A percentile compares a stretch with the other conserved stretches of the same genome.
Conservation (phyloP, 345 rosid genomes). For the Populus tremula region DNA sequence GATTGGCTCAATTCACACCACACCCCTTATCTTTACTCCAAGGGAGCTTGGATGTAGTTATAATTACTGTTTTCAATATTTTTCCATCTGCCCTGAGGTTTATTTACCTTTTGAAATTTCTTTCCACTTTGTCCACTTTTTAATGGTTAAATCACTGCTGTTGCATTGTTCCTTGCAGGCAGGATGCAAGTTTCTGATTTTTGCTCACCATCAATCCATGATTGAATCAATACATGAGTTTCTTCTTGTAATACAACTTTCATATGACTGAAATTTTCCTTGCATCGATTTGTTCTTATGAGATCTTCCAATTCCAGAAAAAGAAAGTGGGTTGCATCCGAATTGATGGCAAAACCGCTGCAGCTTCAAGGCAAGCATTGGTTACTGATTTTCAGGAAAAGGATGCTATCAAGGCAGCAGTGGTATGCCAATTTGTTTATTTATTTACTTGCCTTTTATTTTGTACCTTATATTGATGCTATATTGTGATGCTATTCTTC, state of each 20-base stretch:
- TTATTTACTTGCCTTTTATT: not conserved
- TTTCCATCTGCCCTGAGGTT: not conserved
- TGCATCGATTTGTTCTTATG: slow-evolving; percentile 19
- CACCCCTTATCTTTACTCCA: not conserved
- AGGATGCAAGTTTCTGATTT: slow-evolving; percentile 88
- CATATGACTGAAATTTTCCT: slow-evolving; percentile 19
- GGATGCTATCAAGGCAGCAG: slow-evolving; percentile 75
- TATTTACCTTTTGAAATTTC: not conserved
- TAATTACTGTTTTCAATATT: not conserved
- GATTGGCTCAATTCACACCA: not conserved
- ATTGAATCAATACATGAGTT: slow-evolving; percentile 71
- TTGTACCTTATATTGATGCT: not conserved
- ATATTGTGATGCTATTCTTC: not conserved
- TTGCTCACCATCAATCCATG: slow-evolving; percentile 92
- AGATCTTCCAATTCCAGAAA: slow-evolving; percentile 50
- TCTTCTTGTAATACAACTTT: slow-evolving; percentile 59
- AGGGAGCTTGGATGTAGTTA: not conserved
- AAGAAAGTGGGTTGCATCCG: slow-evolving; percentile 86
- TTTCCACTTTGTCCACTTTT: not conserved
- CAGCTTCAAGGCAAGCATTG: slow-evolving; percentile 66
- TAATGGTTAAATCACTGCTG: not conserved
- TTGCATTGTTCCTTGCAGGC: slow-evolving; percentile 55
- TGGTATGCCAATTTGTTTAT: slow-evolving; percentile 40
- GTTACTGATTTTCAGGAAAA: slow-evolving; percentile 88
- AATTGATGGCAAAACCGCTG: slow-evolving; percentile 83